Evolutionary conservation across 352 stramenopile species (phyloP).

Genomic region (Globisporangium apiculatum): DNA sequence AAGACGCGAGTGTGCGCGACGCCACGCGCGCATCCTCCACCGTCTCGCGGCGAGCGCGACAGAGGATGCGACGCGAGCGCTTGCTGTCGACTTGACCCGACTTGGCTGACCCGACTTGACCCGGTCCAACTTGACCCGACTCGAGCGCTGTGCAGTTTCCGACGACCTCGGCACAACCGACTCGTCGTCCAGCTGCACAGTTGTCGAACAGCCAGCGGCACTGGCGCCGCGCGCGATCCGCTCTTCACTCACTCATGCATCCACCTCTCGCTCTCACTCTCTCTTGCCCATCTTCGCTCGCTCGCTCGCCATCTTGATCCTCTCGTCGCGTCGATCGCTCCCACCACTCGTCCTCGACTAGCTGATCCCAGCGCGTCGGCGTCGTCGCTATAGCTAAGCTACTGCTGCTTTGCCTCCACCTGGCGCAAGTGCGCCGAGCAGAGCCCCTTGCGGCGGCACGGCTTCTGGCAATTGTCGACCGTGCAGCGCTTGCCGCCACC

Average conservation of each 20-base stretch:
- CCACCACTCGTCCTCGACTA: neutral
- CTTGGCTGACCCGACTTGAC: no score
- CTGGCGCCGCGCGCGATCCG: constrained; percentile 2
- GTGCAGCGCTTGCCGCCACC: constrained; percentile 80
- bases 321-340: neutral
- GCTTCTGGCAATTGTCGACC: constrained; percentile 57
- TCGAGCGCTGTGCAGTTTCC: constrained; percentile 12
- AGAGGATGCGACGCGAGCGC: no score
- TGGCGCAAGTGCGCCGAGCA: constrained; percentile 74
- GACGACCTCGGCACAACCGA: constrained; percentile 11
- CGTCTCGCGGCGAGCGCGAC: no score
- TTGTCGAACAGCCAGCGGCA: neutral
- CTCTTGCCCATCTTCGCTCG: neutral
- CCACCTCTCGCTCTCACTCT: constrained; percentile 6
- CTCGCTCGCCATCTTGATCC: neutral
- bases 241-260: constrained; percentile 17
- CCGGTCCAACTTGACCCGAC: no score
- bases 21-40: no score
- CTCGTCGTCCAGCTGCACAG: no score
- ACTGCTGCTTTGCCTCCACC: constrained; percentile 19
- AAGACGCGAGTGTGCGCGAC: no score
- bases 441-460: constrained; percentile 73
- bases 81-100: no score
- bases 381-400: neutral
- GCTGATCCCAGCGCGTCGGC: neutral